Evolutionary conservation across 1,284 basidiomycete species (phyloP).

Genomic region (Anthracocystis panici-leucophaei): DNA sequence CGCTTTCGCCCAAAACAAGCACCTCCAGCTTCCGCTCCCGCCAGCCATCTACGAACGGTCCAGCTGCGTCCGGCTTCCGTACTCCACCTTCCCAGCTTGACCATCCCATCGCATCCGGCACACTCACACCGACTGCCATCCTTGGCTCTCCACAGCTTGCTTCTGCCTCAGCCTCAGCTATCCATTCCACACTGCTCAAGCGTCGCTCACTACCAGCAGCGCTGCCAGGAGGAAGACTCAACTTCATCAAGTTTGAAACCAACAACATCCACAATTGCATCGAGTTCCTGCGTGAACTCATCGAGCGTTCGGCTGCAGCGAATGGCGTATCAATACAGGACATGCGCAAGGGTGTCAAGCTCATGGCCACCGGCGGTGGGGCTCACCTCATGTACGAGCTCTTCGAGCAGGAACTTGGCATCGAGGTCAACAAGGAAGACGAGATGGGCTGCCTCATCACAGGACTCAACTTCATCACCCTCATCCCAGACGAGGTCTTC

Average conservation of each 20-base stretch:
- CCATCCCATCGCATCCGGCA: slow-evolving; percentile 52
- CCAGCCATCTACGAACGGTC: slow-evolving; percentile 35
- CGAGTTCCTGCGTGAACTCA: slow-evolving; percentile 86
- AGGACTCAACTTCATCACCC: slow-evolving; percentile 94
- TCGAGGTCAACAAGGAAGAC: slow-evolving; percentile 88
- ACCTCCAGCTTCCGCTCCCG: slow-evolving; percentile 41
- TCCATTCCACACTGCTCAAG: slow-evolving; percentile 58
- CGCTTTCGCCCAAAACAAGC: slow-evolving; percentile 37
- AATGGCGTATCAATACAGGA: slow-evolving; percentile 89
- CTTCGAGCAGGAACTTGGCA: slow-evolving; percentile 80
- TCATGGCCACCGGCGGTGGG: slow-evolving; percentile 97
- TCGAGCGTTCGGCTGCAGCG: slow-evolving; percentile 85
- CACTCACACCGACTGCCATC: slow-evolving; percentile 61
- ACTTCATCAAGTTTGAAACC: slow-evolving; percentile 98
- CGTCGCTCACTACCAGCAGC: slow-evolving; percentile 62
- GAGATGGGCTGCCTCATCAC: slow-evolving; percentile 99
- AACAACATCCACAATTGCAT: slow-evolving; percentile 85
- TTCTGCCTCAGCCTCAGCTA: slow-evolving; percentile 46
- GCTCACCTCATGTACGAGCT: slow-evolving; percentile 93
- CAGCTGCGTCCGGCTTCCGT: slow-evolving; percentile 23
- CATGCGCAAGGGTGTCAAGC: slow-evolving; percentile 93
- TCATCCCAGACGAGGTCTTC: slow-evolving; percentile 97
- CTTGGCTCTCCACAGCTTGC: slow-evolving; percentile 35
- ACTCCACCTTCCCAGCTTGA: slow-evolving; percentile 51
- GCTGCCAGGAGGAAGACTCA: slow-evolving; percentile 87